A percentile compares a stretch with the other conserved stretches of the same genome.
phyloP scores from a whole-genome alignment of 345 rosid species.

The Gossypium anomalum region DNA sequence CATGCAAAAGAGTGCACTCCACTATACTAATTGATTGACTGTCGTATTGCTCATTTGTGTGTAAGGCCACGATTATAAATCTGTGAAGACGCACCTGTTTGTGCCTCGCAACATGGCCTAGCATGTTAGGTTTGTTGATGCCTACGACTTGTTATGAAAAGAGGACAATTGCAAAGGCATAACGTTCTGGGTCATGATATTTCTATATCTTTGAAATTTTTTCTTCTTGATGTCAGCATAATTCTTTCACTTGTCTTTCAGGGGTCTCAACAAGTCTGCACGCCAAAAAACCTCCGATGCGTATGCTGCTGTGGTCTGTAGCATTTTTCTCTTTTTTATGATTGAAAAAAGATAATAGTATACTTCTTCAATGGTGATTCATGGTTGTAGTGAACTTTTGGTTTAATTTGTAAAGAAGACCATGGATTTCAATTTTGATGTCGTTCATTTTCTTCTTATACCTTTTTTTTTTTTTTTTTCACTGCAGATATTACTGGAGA shows the following conservation, averaged over 20 bases:
- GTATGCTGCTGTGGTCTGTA: constrained; percentile 74
- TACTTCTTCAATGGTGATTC: background rate
- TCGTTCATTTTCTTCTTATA: background rate
- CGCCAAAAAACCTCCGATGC: constrained; percentile 62
- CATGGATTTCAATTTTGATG: background rate
- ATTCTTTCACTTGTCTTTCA: constrained; percentile 27
- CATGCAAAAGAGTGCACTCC: too few relatives aligned
- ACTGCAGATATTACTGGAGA: constrained; percentile 75
- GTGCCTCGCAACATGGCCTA: too few relatives aligned
- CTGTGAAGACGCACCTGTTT: too few relatives aligned
- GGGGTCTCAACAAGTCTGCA: constrained; percentile 62
- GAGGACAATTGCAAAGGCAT: too few relatives aligned
- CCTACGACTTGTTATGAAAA: too few relatives aligned
- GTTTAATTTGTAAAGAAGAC: background rate
- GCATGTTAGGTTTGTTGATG: too few relatives aligned
- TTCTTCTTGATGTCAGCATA: background rate
- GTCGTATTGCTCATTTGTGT: too few relatives aligned
- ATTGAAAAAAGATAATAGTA: background rate
- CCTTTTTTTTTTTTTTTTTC: background rate
- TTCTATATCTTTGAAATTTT: too few relatives aligned
- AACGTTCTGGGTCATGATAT: too few relatives aligned
- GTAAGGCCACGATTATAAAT: too few relatives aligned
- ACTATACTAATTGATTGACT: too few relatives aligned
- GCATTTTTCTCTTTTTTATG: background rate
- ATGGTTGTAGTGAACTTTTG: background rate